phyloP scores from a whole-genome alignment of 208 protist species.

The Trypanosoma cruzi region DNA sequence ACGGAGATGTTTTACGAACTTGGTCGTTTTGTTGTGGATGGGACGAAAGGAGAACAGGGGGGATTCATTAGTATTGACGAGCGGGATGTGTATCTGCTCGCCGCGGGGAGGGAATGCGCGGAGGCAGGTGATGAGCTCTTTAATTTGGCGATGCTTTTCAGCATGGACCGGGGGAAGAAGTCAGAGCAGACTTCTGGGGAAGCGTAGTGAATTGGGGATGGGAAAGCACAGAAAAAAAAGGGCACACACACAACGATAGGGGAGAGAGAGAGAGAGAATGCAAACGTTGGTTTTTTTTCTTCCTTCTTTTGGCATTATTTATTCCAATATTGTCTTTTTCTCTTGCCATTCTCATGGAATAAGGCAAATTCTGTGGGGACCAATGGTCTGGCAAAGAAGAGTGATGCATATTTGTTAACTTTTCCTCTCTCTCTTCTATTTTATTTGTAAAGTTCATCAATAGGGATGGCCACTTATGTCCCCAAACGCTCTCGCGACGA shows the following conservation, averaged over 20 bases:
- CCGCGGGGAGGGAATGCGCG: conserved; percentile 61
- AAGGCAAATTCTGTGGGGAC: too few species aligned
- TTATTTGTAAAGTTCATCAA: conserved; percentile 18
- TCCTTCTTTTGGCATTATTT: background rate
- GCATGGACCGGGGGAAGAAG: conserved; percentile 24
- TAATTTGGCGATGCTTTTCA: conserved; percentile 71
- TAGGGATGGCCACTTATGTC: conserved; percentile 84
- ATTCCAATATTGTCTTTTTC: background rate
- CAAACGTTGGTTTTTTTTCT: background rate
- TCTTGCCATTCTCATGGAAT: background rate
- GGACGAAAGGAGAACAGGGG: conserved; percentile 64
- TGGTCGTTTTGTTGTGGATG: conserved; percentile 75
- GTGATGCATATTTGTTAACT: background rate
- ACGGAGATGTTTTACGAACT: conserved; percentile 84
- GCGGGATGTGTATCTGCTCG: conserved; percentile 76
- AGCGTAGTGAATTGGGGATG: background rate
- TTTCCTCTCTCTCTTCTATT: conserved; percentile 19
- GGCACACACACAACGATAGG: background rate
- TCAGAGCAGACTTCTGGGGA: background rate
- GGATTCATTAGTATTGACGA: conserved; percentile 87
- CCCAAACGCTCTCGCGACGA: conserved; percentile 82
- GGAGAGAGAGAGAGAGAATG: background rate
- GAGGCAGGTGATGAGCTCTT: conserved; percentile 83
- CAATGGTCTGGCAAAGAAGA: conserved; percentile 3
- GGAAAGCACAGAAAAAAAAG: too few species aligned